Evolutionary conservation across 176 grass and related monocot species (phyloP).

Genomic region (Areca catechu): DNA sequence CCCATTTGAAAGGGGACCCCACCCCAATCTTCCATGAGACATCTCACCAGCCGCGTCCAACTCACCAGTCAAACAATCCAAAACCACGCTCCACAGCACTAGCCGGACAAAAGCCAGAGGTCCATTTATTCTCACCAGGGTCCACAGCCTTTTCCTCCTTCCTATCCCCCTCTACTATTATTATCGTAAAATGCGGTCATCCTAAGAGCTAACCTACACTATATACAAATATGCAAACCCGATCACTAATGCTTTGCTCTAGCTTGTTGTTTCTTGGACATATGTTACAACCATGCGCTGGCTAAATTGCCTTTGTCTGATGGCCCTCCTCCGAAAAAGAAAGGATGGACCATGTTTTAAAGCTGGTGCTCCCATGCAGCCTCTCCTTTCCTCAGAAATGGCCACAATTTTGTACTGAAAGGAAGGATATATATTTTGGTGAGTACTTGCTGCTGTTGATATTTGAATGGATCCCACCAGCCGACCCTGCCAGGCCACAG

Average conservation of each 20-base stretch:
- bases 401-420: background rate
- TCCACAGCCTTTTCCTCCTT: background rate
- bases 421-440: conserved; percentile 3
- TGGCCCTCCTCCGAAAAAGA: background rate
- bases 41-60: background rate
- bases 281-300: background rate
- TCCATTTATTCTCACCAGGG: background rate
- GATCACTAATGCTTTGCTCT: background rate
- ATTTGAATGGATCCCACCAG: background rate
- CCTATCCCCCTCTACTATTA: background rate
- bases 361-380: no score
- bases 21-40: background rate
- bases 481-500: background rate
- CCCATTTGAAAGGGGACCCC: background rate
- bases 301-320: background rate
- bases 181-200: background rate
- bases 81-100: background rate
- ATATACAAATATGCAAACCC: background rate
- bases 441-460: conserved; percentile 4
- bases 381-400: no score
- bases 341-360: no score
- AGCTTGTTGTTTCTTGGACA: background rate
- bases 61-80: background rate
- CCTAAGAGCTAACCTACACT: background rate
- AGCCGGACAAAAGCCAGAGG: conserved; percentile 6